These are phyloP conservation scores for Arabidopsis suecica DNA, from an alignment of 345 rosid species.

Conservation along the genomic window DNA sequence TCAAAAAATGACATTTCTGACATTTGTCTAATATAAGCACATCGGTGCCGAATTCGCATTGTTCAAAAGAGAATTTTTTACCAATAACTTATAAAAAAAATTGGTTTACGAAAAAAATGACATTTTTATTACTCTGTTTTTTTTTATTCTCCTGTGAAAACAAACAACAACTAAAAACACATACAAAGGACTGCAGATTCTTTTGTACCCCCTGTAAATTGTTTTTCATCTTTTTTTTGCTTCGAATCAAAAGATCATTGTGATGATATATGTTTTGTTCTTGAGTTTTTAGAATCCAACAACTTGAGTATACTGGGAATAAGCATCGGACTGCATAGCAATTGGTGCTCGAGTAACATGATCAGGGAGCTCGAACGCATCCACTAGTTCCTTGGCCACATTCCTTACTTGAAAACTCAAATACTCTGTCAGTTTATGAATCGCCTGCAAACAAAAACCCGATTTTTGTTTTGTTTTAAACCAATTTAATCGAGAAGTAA, in stretches of 20 bases:
- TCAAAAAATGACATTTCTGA: too few species aligned
- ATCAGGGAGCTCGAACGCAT: conserved; percentile 85
- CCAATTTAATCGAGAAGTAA: background rate
- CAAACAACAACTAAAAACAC: conserved; percentile 7
- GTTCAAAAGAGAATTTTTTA: too few species aligned
- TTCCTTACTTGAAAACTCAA: conserved; percentile 89
- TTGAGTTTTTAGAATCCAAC: conserved; percentile 65
- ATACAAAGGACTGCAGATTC: background rate
- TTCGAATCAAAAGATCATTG: conserved; percentile 27
- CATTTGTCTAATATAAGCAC: too few species aligned
- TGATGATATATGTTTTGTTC: background rate
- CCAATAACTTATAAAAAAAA: too few species aligned
- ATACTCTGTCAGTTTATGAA: conserved; percentile 85
- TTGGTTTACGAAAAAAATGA: too few species aligned
- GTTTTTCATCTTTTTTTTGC: background rate
- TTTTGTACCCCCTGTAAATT: background rate
- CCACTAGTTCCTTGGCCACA: conserved; percentile 78
- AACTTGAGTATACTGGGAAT: conserved; percentile 80
- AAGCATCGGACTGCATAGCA: conserved; percentile 92
- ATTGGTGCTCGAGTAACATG: conserved; percentile 90
- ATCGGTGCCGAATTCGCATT: too few species aligned
- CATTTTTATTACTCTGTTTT: background rate
- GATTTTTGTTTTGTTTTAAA: background rate
- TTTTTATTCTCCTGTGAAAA: background rate
- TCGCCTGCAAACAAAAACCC: conserved; percentile 57